Percentiles rank a stretch among this genome's conserved stretches.
Conservation (phyloP, 352 stramenopile genomes). For the Pythium guiyangense region DNA sequence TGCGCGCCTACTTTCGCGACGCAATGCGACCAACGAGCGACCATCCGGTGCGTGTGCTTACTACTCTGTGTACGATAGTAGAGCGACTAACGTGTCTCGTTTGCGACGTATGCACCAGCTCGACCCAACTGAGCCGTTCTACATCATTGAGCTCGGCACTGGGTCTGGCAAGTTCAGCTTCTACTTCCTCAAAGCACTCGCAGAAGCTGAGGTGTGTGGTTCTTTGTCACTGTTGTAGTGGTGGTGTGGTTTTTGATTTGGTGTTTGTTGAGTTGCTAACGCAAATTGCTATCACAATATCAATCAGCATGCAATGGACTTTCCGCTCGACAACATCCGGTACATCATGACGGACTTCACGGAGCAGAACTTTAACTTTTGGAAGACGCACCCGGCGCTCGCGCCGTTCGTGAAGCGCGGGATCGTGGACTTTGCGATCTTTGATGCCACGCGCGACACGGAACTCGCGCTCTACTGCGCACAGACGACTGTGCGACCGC, state of each 20-base stretch:
- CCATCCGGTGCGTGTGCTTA: conserved; percentile 20
- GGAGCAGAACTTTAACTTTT: conserved; percentile 92
- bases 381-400: conserved; percentile 84
- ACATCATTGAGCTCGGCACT: conserved; percentile 92
- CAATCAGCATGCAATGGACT: conserved; percentile 64
- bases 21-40: conserved; percentile 23
- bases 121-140: conserved; percentile 82
- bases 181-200: conserved; percentile 91
- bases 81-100: conserved; percentile 1
- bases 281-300: background rate
- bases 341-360: conserved; percentile 97
- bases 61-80: too few relatives aligned
- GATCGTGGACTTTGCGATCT: conserved; percentile 92
- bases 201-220: conserved; percentile 39
- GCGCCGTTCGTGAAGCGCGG: conserved; percentile 81
- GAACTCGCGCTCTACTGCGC: conserved; percentile 67
- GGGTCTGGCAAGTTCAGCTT: conserved; percentile 94
- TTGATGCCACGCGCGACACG: conserved; percentile 89
- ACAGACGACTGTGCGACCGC: conserved; percentile 38
- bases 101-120: conserved; percentile 20
- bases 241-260: too few relatives aligned
- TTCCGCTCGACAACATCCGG: conserved; percentile 87
- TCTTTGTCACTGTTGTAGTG: too few relatives aligned
- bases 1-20: conserved; percentile 68
- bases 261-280: too few relatives aligned